Percentiles rank a stretch among this genome's conserved stretches.
These are phyloP conservation scores for Wickerhamomyces queroliae DNA, from an alignment of 805 yeast genomes.

Conservation along the genomic window DNA sequence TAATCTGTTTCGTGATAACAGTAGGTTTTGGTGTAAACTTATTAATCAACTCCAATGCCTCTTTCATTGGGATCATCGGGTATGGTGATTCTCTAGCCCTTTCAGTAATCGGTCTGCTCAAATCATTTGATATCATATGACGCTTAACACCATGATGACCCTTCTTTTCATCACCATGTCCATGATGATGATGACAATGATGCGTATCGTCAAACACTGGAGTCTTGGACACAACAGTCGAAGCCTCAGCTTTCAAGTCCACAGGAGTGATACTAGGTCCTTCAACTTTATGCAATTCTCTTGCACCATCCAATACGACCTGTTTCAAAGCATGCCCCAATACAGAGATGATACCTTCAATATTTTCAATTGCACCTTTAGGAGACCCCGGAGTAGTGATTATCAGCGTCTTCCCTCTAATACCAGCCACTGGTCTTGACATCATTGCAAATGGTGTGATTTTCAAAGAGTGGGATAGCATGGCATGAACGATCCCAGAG, in stretches of 20 bases:
- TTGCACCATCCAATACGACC: constrained; percentile 27
- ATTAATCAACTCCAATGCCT: constrained; percentile 31
- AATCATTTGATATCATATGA: constrained; percentile 32
- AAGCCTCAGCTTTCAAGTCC: no score
- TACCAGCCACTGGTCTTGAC: constrained; percentile 47
- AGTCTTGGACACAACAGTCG: no score
- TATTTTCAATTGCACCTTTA: constrained; percentile 40
- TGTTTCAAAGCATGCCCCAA: constrained; percentile 40
- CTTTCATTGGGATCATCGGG: constrained; percentile 37
- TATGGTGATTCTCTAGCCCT: constrained; percentile 44
- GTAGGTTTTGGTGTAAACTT: constrained; percentile 27
- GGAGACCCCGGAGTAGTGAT: constrained; percentile 50
- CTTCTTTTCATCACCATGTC: constrained; percentile 5
- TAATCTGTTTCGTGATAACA: constrained; percentile 19
- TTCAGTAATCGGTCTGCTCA: constrained; percentile 30
- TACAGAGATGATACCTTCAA: constrained; percentile 30
- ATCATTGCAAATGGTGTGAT: constrained; percentile 43
- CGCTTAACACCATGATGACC: constrained; percentile 30
- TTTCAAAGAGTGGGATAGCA: constrained; percentile 36
- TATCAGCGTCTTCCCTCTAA: constrained; percentile 29
- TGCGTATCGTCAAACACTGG: background rate
- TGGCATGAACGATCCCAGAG: constrained; percentile 43
- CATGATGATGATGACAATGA: constrained; percentile 9
- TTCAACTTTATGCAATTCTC: constrained; percentile 30
- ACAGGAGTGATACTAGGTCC: background rate